Evolutionary conservation across 75 land plant genomes (phyloP).

Genomic region (Ceratopteris richardii): DNA sequence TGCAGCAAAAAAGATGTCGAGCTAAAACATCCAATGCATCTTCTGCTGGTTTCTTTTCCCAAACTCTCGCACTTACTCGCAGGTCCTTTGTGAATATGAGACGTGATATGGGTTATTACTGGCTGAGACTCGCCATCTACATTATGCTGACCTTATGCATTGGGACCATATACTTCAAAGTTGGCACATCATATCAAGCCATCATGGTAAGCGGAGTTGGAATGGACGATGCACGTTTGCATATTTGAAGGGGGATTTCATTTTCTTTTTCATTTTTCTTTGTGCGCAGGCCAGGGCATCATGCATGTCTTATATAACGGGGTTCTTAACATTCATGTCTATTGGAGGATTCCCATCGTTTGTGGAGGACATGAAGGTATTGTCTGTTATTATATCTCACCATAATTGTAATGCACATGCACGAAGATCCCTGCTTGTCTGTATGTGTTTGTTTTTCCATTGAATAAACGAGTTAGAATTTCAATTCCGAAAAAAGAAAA

Average conservation of each 20-base stretch:
- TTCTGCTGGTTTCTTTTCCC: slow-evolving; percentile 49
- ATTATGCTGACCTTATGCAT: slow-evolving; percentile 34
- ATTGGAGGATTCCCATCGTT: slow-evolving; percentile 58
- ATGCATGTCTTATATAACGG: slow-evolving; percentile 38
- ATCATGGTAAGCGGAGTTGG: slow-evolving; percentile 33
- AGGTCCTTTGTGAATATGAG: slow-evolving; percentile 68
- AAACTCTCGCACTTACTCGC: slow-evolving; percentile 37
- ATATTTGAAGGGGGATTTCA: too few species aligned
- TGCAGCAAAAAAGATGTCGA: slow-evolving; percentile 22
- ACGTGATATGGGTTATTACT: slow-evolving; percentile 72
- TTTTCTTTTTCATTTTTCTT: not conserved
- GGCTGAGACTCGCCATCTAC: slow-evolving; percentile 53
- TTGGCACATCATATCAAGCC: slow-evolving; percentile 37
- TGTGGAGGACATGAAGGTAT: slow-evolving; percentile 61
- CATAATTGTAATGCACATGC: too few species aligned
- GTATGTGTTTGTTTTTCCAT: too few species aligned
- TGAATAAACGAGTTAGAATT: too few species aligned
- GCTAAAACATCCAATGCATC: slow-evolving; percentile 34
- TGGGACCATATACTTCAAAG: slow-evolving; percentile 43
- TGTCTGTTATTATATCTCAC: not conserved
- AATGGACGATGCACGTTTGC: not conserved
- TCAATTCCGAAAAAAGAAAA: too few species aligned
- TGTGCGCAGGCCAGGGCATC: slow-evolving; percentile 43
- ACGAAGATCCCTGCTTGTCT: too few species aligned
- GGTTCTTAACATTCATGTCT: slow-evolving; percentile 62